Evolutionary conservation across 257 asterid species (phyloP).

Genomic region (Ophiorrhiza pumila): DNA sequence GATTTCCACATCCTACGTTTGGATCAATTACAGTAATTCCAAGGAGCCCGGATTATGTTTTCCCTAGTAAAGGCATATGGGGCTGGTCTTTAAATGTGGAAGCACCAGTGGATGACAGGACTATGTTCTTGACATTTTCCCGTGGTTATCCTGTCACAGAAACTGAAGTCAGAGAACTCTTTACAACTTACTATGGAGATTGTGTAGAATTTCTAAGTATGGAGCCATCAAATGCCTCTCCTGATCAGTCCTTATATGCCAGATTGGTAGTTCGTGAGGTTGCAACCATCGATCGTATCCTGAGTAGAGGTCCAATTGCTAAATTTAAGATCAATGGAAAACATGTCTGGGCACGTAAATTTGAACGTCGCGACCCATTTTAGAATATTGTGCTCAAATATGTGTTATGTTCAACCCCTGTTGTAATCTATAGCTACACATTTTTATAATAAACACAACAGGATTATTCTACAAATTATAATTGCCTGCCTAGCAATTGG

Average conservation of each 20-base stretch:
- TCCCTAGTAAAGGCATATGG: slow-evolving; percentile 7
- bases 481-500: no score
- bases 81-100: slow-evolving; percentile 9
- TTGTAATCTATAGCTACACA: no score
- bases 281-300: slow-evolving; percentile 11
- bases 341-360: slow-evolving; percentile 26
- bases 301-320: slow-evolving; percentile 14
- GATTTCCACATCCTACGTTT: slow-evolving; percentile 30
- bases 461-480: no score
- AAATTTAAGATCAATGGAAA: slow-evolving; percentile 18
- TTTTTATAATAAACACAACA: no score
- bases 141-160: slow-evolving; percentile 19
- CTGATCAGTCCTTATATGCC: slow-evolving; percentile 14
- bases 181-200: slow-evolving; percentile 13
- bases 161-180: slow-evolving; percentile 18
- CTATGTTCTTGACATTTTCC: slow-evolving; percentile 26
- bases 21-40: slow-evolving; percentile 15
- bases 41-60: not conserved
- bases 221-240: not conserved
- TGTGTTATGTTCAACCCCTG: no score
- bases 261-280: slow-evolving; percentile 20
- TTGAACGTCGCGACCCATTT: slow-evolving; percentile 2
- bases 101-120: slow-evolving; percentile 16
- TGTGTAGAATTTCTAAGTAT: slow-evolving; percentile 15
- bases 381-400: not conserved